Conservation (phyloP, 2,329 filamentous ascomycete genomes). For the Xylariaceae sp. region DNA sequence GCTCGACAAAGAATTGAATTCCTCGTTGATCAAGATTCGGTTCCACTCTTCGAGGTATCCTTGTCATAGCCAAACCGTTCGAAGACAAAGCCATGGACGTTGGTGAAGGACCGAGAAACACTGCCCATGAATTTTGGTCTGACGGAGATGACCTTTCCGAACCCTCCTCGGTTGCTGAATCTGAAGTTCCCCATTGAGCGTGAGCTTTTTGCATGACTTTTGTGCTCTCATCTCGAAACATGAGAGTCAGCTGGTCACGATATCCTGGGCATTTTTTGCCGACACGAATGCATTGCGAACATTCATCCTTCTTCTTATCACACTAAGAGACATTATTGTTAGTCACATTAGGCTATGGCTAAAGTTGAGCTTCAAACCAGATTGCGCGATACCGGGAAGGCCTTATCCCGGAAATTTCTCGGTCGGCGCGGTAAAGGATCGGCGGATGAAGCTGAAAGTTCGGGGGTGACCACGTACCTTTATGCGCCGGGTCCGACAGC, state of each 20-base stretch:
- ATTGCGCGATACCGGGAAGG: too few relatives aligned
- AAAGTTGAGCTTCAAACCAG: too few relatives aligned
- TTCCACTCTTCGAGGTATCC: slow-evolving; percentile 34
- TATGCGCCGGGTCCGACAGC: slow-evolving; percentile 51
- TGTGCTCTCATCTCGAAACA: slow-evolving; percentile 64
- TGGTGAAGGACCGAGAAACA: slow-evolving; percentile 9
- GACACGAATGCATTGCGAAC: slow-evolving; percentile 59
- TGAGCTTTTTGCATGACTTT: slow-evolving; percentile 58
- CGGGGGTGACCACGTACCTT: slow-evolving; percentile 40
- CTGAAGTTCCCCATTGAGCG: slow-evolving; percentile 43
- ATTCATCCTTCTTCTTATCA: slow-evolving; percentile 57
- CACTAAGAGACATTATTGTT: too few relatives aligned
- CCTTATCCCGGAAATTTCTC: too few relatives aligned
- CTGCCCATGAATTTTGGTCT: slow-evolving; percentile 4
- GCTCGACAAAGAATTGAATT: slow-evolving; percentile 48
- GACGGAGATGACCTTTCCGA: slow-evolving; percentile 20
- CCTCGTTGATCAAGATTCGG: slow-evolving; percentile 44
- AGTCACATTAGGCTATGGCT: too few relatives aligned
- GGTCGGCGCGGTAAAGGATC: too few relatives aligned
- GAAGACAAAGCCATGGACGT: not conserved
- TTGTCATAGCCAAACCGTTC: slow-evolving; percentile 17
- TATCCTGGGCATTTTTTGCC: slow-evolving; percentile 61
- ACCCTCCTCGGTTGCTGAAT: slow-evolving; percentile 26
- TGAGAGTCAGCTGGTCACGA: slow-evolving; percentile 58
- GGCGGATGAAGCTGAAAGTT: slow-evolving; percentile 5